Evolutionary conservation across 208 protist species (phyloP), one percentile per base, ranked within the genome.

Genomic region (Leptomonas seymouri): DNA sequence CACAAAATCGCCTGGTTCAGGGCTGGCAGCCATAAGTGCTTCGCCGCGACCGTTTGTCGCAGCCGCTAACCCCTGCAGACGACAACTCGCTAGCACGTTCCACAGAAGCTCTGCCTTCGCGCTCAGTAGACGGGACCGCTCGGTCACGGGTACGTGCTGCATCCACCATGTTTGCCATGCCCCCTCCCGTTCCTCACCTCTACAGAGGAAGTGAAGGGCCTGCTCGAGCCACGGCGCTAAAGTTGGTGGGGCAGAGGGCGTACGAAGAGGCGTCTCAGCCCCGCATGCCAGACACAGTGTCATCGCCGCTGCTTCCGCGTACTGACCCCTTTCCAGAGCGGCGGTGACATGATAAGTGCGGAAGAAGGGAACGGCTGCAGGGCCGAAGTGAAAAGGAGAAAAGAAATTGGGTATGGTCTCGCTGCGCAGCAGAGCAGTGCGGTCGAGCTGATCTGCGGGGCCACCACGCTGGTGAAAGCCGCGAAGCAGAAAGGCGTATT

Each of bases 51-150:
- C 71, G 2, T 74, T 50, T 3, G 71, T 76, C 23, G 63, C 53
- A 57, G 30, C 14, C 51, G 62, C 67, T 42, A 74, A 42, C 59
- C 67, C 61, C 23, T 79, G 66, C 59, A 95, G 58, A 18, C 90
- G 85, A 54, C 77, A 84, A 66, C 87, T 95, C 28, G 83, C 85
- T 50, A 93, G 41, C 41, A 90, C 76, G 58, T 95, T 95, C 85
- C 87, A 95, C 34, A 92, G 28, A 27, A 95, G 64, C 21, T 71
- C 68, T 5, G 59, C 30, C 58, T 80, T 78, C 31, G 84, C 85
- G 16, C 31, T 27, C 31, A 30, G 45, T 31, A 88, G 64, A 66
- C 81, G 71, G 23, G 28, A 16, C 44, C 63, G 84, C 28, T 84
- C 49, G 9, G 59, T 21, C 25, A 44, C 34, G 11, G 86, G 85